These are phyloP conservation scores for Aspergillus pseudoterreus DNA, from an alignment of 2,329 filamentous ascomycete genomes.

Conservation along the genomic window DNA sequence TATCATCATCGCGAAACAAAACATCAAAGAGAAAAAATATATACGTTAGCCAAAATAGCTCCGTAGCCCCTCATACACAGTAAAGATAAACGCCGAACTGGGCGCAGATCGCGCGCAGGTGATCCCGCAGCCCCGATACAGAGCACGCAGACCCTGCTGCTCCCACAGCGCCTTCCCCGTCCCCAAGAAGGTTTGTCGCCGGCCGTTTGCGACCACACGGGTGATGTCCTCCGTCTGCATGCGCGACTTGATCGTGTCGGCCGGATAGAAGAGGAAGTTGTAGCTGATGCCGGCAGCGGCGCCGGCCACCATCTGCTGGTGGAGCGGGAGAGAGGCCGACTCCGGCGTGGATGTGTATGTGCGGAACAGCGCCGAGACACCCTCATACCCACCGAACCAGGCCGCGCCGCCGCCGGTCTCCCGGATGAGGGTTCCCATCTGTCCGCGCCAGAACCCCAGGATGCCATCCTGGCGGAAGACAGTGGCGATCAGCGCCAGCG, in stretches of 20 bases:
- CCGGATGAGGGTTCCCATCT: constrained; percentile 86
- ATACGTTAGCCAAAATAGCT: constrained; percentile 51
- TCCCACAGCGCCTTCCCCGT: constrained; percentile 74
- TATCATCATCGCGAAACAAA: constrained; percentile 2
- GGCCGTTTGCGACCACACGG: constrained; percentile 38
- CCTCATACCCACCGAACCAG: constrained; percentile 93
- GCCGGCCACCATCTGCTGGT: constrained; percentile 83
- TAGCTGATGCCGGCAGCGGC: constrained; percentile 88
- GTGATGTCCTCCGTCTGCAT: constrained; percentile 83
- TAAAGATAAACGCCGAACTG: constrained; percentile 97
- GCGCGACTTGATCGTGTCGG: constrained; percentile 93
- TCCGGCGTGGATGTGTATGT: constrained; percentile 31
- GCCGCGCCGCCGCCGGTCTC: constrained; percentile 90
- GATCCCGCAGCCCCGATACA: constrained; percentile 94
- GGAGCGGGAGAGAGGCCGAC: constrained; percentile 63
- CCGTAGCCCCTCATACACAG: constrained; percentile 86
- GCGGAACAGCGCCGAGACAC: constrained; percentile 67
- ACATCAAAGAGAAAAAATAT: not conserved
- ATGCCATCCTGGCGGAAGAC: constrained; percentile 81
- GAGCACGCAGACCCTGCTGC: constrained; percentile 73
- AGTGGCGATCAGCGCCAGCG: constrained; percentile 68
- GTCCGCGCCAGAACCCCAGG: constrained; percentile 89
- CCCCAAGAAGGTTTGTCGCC: constrained; percentile 64
- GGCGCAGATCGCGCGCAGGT: constrained; percentile 84
- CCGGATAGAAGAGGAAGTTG: constrained; percentile 96